These are phyloP conservation scores for Colletotrichum tropicicola DNA, from an alignment of 2,329 filamentous ascomycete species.

Conservation along the genomic window DNA sequence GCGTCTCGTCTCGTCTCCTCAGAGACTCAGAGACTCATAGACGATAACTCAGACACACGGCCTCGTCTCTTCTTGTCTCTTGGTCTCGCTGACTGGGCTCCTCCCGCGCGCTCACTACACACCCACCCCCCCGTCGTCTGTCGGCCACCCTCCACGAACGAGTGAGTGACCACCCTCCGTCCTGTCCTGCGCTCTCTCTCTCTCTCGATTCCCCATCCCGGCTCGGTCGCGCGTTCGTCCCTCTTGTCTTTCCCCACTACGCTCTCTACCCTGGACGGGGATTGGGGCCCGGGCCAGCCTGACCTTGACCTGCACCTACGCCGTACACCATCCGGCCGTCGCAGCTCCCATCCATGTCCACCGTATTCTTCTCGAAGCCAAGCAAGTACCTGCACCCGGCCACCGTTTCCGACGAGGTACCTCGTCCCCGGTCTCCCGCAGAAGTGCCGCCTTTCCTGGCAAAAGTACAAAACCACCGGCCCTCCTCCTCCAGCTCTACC, in stretches of 20 bases:
- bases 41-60: background rate
- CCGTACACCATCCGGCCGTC: constrained; percentile 7
- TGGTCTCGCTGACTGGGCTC: constrained; percentile 19
- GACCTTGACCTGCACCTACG: constrained; percentile 20
- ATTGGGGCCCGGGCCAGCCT: constrained; percentile 24
- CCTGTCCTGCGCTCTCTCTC: constrained; percentile 1
- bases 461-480: constrained; percentile 28
- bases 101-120: constrained; percentile 4
- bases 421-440: constrained; percentile 21
- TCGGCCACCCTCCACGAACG: constrained; percentile 27
- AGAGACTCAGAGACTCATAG: background rate
- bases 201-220: constrained; percentile 22
- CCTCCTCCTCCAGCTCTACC: constrained; percentile 26
- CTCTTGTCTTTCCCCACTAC: constrained; percentile 29
- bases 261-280: constrained; percentile 9
- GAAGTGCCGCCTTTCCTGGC: constrained; percentile 23
- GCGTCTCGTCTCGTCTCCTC: background rate
- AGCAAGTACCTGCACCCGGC: constrained; percentile 26
- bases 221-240: constrained; percentile 29
- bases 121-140: constrained; percentile 18
- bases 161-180: constrained; percentile 14
- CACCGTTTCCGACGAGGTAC: constrained; percentile 28
- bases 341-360: constrained; percentile 17
- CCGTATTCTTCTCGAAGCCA: constrained; percentile 32
- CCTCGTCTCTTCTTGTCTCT: background rate